A percentile compares a stretch with the other conserved stretches of the same genome.
Evolutionary conservation across 352 stramenopile genomes (phyloP).

Genomic region (Thraustotheca clavata): DNA sequence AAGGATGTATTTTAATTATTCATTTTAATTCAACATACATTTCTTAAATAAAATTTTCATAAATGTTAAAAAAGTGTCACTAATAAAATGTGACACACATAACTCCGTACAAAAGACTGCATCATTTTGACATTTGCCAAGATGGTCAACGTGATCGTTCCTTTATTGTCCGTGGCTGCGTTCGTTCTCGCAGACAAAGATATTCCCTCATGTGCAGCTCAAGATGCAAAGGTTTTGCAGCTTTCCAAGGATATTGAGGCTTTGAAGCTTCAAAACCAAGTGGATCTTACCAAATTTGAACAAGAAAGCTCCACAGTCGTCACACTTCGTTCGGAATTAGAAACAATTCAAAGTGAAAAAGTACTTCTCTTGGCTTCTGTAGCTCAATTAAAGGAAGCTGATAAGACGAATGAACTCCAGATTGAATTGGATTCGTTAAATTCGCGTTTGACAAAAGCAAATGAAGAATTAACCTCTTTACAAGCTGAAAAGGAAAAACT

Average conservation of each 20-base stretch:
- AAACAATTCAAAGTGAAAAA: neutral
- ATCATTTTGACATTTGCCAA: slow-evolving; percentile 4
- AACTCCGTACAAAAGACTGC: too few relatives aligned
- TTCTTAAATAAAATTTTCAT: too few relatives aligned
- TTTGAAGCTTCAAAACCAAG: too few relatives aligned
- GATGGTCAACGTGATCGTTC: neutral
- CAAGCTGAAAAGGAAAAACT: neutral
- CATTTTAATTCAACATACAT: too few relatives aligned
- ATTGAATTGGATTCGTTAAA: neutral
- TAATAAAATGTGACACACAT: too few relatives aligned
- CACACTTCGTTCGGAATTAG: neutral
- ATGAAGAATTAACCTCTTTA: neutral
- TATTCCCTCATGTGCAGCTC: neutral
- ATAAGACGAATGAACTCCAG: neutral
- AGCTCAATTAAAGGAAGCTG: neutral
- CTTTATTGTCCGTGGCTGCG: neutral
- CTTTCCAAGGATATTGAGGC: too few relatives aligned
- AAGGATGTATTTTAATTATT: too few relatives aligned
- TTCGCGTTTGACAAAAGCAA: neutral
- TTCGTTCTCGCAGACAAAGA: neutral
- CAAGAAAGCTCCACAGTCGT: neutral
- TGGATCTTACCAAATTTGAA: too few relatives aligned
- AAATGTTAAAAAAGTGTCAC: too few relatives aligned
- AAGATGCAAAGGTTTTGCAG: neutral
- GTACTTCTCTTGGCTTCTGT: neutral